These are phyloP conservation scores for Kwoniella bestiolae DNA, from an alignment of 768 basidiomycete genomes.

Conservation along the genomic window DNA sequence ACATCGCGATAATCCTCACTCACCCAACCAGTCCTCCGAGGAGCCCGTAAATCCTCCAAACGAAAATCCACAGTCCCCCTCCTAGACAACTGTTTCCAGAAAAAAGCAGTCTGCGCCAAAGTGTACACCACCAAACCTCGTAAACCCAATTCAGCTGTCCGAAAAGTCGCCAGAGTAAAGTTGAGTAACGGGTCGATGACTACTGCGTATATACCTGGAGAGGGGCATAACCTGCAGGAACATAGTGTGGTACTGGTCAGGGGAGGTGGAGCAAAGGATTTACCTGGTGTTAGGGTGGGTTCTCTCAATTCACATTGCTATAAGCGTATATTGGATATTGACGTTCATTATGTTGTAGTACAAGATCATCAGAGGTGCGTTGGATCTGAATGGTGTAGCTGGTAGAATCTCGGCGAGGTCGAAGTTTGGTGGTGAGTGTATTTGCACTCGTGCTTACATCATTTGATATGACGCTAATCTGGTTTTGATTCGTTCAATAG, in stretches of 20 bases:
- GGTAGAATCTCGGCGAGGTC: slow-evolving; percentile 79
- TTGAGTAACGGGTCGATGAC: slow-evolving; percentile 83
- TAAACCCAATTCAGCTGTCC: slow-evolving; percentile 98
- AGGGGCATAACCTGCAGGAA: slow-evolving; percentile 97
- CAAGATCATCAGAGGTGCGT: slow-evolving; percentile 88
- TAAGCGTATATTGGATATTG: too few relatives aligned
- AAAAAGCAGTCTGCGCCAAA: slow-evolving; percentile 86
- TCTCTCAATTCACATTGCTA: too few relatives aligned
- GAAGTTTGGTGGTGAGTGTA: slow-evolving; percentile 81
- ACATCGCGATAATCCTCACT: neutral
- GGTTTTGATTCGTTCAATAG: slow-evolving; percentile 55
- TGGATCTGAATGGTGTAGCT: slow-evolving; percentile 89
- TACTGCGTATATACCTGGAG: slow-evolving; percentile 93
- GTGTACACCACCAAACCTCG: slow-evolving; percentile 78
- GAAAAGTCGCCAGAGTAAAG: slow-evolving; percentile 94
- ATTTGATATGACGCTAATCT: neutral
- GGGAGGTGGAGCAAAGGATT: slow-evolving; percentile 94
- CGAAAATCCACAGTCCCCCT: slow-evolving; percentile 71
- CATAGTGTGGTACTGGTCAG: slow-evolving; percentile 94
- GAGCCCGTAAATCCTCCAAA: slow-evolving; percentile 64
- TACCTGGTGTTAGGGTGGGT: slow-evolving; percentile 90
- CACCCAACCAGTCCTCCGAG: slow-evolving; percentile 65
- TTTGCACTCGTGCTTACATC: neutral
- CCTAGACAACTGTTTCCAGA: slow-evolving; percentile 76
- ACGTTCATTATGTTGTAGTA: too few relatives aligned